Evolutionary conservation across 352 stramenopile species (phyloP), one percentile per base, ranked within the genome.

Genomic region (Phytophthora meadii): DNA sequence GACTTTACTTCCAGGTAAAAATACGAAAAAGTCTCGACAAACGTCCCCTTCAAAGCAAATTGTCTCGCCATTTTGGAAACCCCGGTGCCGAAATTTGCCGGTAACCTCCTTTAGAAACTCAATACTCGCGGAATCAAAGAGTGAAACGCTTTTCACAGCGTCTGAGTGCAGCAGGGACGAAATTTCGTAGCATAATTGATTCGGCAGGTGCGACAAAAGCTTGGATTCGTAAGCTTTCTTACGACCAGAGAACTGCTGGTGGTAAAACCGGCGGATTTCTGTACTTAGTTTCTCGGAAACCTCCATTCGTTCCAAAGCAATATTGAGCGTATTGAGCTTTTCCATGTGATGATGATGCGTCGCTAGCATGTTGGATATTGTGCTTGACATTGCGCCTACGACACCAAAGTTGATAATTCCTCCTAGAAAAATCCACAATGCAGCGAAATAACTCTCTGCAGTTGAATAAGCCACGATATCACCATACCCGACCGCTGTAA

Each of bases 351-450:
- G 77, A 25, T 80, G 84, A 46, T 79, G 76, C 3, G 68, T 56
- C 0, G 81, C 79, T 12, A 81, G 71, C 9, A 84, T 50, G 47
- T 90, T 87, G 0, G 84, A 86, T 28, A 92, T 90, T 34, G 87
- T 81, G 44, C 79, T 89, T 1, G 84, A 93, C 77, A 93, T 92
- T 1, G 76, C 81, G 1, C 81, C 81, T 1, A 92, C 79, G 8
- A 92, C 82, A 5, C 78, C 81, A 70, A 89, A 93, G 61, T 92
- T 92, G 54, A 92, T 93, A 42, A 92, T 81, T 0, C 77, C 79
- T 3, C 79, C 81, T 5, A 89, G 24, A 48, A 88, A 93, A 27
- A 86, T 65, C 84, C 84, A 93, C 0, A 82, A 32, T 1, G 77
- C 79, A 0, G 82, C 82, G 41, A 90, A 92, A 32, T 74, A 76